A percentile compares a stretch with the other conserved stretches of the same genome.
These are phyloP conservation scores for Abortiporus biennis DNA, from an alignment of 1,284 basidiomycete species.

Conservation along the genomic window DNA sequence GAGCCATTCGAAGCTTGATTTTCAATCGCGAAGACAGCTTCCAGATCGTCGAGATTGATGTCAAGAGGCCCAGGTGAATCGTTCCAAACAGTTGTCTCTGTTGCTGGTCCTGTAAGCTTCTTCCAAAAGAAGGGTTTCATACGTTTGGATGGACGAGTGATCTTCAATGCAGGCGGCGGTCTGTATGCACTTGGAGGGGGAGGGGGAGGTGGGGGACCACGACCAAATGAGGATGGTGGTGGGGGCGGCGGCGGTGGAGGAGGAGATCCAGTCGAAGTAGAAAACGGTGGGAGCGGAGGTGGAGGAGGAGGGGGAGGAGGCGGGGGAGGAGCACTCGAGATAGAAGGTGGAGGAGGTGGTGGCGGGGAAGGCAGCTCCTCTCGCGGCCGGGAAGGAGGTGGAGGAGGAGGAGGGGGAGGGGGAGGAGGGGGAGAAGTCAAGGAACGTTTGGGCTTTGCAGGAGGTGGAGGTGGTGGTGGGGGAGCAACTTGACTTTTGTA, in stretches of 20 bases:
- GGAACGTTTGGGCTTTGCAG: conserved; percentile 13
- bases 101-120: conserved; percentile 49
- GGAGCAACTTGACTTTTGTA: conserved; percentile 65
- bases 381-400: conserved; percentile 7
- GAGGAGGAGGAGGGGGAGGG: conserved; percentile 14
- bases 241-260: conserved; percentile 29
- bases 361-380: conserved; percentile 14
- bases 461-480: conserved; percentile 43
- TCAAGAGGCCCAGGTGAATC: conserved; percentile 38
- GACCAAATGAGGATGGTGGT: conserved; percentile 24
- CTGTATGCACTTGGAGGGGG: conserved; percentile 29
- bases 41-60: conserved; percentile 68
- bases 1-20: conserved; percentile 35
- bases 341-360: conserved; percentile 11
- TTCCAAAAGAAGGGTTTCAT: conserved; percentile 91
- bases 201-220: conserved; percentile 23
- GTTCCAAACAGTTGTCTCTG: conserved; percentile 66
- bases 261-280: conserved; percentile 20
- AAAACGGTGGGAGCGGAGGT: conserved; percentile 28
- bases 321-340: conserved; percentile 20
- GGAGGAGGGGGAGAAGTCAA: conserved; percentile 14
- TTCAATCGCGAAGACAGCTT: conserved; percentile 69
- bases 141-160: conserved; percentile 43
- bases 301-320: conserved; percentile 16
- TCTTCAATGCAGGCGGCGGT: conserved; percentile 23